These are phyloP conservation scores for Candida sphagnicola DNA, from an alignment of 805 yeast species.

Conservation along the genomic window DNA sequence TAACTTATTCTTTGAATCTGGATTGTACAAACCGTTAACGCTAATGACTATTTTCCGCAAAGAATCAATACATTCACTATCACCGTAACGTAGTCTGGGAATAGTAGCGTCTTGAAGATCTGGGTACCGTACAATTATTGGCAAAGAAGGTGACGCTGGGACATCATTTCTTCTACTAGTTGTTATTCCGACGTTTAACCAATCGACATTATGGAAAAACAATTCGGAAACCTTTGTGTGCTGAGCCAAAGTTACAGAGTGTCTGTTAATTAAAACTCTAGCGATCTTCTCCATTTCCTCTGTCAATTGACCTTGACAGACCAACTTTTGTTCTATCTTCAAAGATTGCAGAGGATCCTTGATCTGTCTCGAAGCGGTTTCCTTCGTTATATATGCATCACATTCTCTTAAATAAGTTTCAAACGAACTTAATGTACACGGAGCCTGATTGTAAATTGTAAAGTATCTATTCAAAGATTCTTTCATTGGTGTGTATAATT, in stretches of 20 bases:
- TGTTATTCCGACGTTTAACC: slow-evolving; percentile 49
- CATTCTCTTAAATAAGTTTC: slow-evolving; percentile 62
- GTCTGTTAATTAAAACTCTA: slow-evolving; percentile 45
- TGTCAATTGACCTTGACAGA: slow-evolving; percentile 60
- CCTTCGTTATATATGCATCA: slow-evolving; percentile 36
- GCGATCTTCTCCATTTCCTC: slow-evolving; percentile 38
- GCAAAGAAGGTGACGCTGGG: background rate
- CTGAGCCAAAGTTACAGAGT: slow-evolving; percentile 37
- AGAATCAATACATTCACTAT: slow-evolving; percentile 30
- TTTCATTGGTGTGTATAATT: slow-evolving; percentile 44
- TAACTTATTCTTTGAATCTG: slow-evolving; percentile 8
- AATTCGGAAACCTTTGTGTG: slow-evolving; percentile 50
- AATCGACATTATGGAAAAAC: slow-evolving; percentile 60
- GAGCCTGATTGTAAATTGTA: slow-evolving; percentile 45
- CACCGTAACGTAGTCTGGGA: slow-evolving; percentile 21
- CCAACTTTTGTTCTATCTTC: slow-evolving; percentile 55
- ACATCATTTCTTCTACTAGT: slow-evolving; percentile 11
- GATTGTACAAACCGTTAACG: background rate
- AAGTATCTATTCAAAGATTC: slow-evolving; percentile 51
- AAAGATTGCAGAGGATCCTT: slow-evolving; percentile 31
- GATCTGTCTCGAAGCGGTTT: slow-evolving; percentile 17
- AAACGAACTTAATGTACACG: slow-evolving; percentile 51
- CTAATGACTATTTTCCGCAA: slow-evolving; percentile 33
- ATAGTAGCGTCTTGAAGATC: slow-evolving; percentile 4
- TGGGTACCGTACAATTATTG: slow-evolving; percentile 5